Evolutionary conservation across 495 filamentous ascomycete species (phyloP).

Genomic region (Penicillium dipodomyicola): DNA sequence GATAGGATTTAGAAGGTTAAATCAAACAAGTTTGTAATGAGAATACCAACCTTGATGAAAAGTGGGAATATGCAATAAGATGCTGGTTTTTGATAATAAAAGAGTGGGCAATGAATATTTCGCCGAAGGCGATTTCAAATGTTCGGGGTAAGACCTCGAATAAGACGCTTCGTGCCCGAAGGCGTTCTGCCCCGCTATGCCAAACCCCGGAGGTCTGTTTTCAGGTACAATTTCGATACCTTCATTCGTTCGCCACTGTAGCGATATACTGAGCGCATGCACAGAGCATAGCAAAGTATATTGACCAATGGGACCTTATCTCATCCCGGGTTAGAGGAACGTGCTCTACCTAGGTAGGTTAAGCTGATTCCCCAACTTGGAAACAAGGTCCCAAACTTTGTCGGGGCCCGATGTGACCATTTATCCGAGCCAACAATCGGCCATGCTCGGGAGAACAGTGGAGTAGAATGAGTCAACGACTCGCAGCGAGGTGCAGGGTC

Average conservation of each 20-base stretch:
- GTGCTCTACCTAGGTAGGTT: background rate
- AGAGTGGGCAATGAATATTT: too few relatives aligned
- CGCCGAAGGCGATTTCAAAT: background rate
- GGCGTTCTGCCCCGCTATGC: conserved; percentile 2
- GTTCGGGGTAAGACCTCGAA: background rate
- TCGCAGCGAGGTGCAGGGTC: background rate
- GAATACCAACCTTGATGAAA: background rate
- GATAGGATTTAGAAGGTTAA: background rate
- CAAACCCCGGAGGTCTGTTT: background rate
- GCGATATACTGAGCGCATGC: background rate
- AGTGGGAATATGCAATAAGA: background rate
- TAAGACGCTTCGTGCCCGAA: background rate
- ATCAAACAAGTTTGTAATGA: background rate
- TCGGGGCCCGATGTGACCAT: background rate
- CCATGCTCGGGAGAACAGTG: background rate
- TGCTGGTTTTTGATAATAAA: background rate
- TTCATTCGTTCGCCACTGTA: background rate
- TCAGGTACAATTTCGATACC: background rate
- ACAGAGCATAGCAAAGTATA: background rate
- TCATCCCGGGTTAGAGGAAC: background rate
- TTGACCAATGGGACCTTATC: background rate
- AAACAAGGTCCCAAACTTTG: background rate
- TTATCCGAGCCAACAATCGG: conserved; percentile 1
- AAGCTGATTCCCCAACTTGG: background rate
- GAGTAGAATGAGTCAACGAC: conserved; percentile 1